Evolutionary conservation across 2,329 filamentous ascomycete species (phyloP).

Genomic region (Xylariaceae sp.): DNA sequence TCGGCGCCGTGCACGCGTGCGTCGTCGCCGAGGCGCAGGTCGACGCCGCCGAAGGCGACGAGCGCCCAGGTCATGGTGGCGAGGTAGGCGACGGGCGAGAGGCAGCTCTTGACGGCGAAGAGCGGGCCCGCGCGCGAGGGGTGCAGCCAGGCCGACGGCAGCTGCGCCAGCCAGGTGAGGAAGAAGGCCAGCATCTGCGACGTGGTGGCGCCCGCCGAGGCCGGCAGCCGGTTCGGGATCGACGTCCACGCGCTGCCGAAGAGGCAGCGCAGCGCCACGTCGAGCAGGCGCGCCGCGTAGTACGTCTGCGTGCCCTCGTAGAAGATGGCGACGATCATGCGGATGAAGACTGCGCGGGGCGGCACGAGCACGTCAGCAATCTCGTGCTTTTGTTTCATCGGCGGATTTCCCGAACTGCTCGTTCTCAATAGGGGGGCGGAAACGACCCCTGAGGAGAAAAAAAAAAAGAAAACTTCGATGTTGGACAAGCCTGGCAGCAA

Average conservation of each 20-base stretch:
- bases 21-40: conserved; percentile 9
- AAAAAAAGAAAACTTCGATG: too few species aligned
- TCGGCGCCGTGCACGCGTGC: conserved; percentile 10
- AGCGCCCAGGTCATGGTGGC: conserved; percentile 43
- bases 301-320: conserved; percentile 31
- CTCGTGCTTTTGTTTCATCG: too few species aligned
- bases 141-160: conserved; percentile 40
- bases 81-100: conserved; percentile 35
- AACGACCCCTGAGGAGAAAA: too few species aligned
- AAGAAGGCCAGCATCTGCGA: conserved; percentile 45
- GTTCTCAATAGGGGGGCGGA: too few species aligned
- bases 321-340: conserved; percentile 28
- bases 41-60: conserved; percentile 33
- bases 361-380: too few species aligned
- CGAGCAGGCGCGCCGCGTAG: conserved; percentile 25
- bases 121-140: conserved; percentile 40
- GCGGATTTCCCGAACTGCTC: too few species aligned
- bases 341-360: too few species aligned
- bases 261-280: conserved; percentile 29
- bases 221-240: conserved; percentile 39
- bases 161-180: conserved; percentile 46
- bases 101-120: conserved; percentile 33
- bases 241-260: conserved; percentile 30
- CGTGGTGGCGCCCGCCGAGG: conserved; percentile 38
- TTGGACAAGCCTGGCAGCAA: too few species aligned